phyloP scores from a whole-genome alignment of 1,284 basidiomycete species.

The Tilletia indica region DNA sequence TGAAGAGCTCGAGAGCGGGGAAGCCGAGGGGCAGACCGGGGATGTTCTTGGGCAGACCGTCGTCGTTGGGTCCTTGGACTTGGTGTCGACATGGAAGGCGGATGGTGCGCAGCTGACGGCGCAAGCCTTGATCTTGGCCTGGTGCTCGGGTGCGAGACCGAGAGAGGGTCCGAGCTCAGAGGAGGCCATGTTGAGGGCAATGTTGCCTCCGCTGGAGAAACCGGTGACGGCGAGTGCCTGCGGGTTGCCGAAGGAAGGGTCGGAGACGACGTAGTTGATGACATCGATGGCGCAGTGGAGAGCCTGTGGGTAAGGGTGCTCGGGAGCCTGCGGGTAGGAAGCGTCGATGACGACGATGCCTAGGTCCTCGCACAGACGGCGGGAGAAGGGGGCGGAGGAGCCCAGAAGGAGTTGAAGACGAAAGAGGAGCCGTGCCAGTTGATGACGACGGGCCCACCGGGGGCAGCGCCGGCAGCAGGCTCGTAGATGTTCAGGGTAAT shows the following conservation, averaged over 20 bases:
- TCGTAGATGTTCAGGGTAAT: slow-evolving; percentile 18
- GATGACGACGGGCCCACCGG: slow-evolving; percentile 15
- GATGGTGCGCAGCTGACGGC: slow-evolving; percentile 1
- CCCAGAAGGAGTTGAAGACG: slow-evolving; percentile 18
- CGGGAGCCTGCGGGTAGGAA: slow-evolving; percentile 14
- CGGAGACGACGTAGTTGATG: slow-evolving; percentile 15
- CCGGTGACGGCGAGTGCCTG: slow-evolving; percentile 7
- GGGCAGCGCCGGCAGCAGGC: background rate
- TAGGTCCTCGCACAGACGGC: background rate
- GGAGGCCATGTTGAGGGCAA: slow-evolving; percentile 16
- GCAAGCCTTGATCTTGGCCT: slow-evolving; percentile 10
- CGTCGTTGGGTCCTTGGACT: slow-evolving; percentile 15
- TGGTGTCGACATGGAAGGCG: slow-evolving; percentile 17
- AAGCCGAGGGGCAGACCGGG: slow-evolving; percentile 7
- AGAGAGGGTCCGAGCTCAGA: slow-evolving; percentile 7
- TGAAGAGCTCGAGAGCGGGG: slow-evolving; percentile 15
- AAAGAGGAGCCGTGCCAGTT: slow-evolving; percentile 17
- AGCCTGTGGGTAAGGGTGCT: slow-evolving; percentile 15
- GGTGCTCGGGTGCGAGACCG: background rate
- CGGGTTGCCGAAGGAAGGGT: slow-evolving; percentile 10
- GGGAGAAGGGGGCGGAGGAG: slow-evolving; percentile 10
- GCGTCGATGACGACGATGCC: slow-evolving; percentile 17
- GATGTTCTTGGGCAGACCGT: slow-evolving; percentile 8
- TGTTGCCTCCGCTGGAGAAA: slow-evolving; percentile 12
- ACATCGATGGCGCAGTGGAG: slow-evolving; percentile 17